These are phyloP conservation scores for Capniomyces stellatus DNA, from an alignment of 371 early-diverging fungal genomes.

Conservation along the genomic window DNA sequence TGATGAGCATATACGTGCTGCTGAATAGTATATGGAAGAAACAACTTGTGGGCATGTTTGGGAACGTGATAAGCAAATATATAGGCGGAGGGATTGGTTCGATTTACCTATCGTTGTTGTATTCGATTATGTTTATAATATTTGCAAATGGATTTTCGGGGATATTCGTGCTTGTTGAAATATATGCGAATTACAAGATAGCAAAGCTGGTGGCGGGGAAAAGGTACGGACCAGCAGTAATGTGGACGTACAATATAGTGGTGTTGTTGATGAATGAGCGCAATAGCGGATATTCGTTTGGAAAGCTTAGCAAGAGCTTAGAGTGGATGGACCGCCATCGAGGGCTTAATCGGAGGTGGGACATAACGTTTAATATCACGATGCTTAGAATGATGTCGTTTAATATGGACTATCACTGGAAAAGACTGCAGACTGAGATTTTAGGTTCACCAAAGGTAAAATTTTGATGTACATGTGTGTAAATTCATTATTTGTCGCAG, in stretches of 20 bases:
- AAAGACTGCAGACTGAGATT: constrained; percentile 14
- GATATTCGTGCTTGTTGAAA: not conserved
- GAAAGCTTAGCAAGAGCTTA: constrained; percentile 28
- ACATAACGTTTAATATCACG: constrained; percentile 72
- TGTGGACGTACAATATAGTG: constrained; percentile 62
- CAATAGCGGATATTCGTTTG: constrained; percentile 52
- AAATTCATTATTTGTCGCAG: not conserved
- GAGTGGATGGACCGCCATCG: constrained; percentile 49
- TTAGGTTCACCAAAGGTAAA: not conserved
- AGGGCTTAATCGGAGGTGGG: constrained; percentile 63
- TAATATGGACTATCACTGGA: constrained; percentile 85
- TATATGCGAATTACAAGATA: constrained; percentile 35
- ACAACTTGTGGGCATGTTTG: not conserved
- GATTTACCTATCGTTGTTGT: not conserved
- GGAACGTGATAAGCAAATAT: not conserved
- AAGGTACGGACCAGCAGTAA: constrained; percentile 24
- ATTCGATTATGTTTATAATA: not conserved
- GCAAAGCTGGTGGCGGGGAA: constrained; percentile 29
- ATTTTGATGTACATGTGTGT: not conserved
- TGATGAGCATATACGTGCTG: not conserved
- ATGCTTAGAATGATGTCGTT: constrained; percentile 79
- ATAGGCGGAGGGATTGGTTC: not conserved
- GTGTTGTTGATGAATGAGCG: constrained; percentile 57
- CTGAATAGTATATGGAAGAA: not conserved
- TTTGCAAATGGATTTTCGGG: not conserved